These are phyloP conservation scores for Saccharomycopsis microspora DNA, from an alignment of 805 yeast species.

Conservation along the genomic window DNA sequence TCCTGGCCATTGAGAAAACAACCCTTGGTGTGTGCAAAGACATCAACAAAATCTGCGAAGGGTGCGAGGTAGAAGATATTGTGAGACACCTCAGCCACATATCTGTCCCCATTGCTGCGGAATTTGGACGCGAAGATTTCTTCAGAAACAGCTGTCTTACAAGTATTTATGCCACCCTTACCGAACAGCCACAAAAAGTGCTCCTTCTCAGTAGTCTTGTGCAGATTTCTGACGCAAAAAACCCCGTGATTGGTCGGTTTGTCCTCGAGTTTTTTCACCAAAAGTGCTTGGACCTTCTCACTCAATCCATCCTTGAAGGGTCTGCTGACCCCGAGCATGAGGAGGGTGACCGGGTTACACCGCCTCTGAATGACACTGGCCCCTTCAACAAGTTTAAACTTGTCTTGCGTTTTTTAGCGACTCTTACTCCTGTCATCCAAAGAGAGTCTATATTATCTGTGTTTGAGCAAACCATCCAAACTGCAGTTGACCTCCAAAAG, in stretches of 20 bases:
- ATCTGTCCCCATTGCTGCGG: constrained; percentile 10
- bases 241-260: constrained; percentile 54
- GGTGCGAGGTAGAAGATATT: constrained; percentile 4
- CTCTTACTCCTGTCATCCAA: constrained; percentile 48
- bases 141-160: constrained; percentile 24
- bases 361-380: constrained; percentile 34
- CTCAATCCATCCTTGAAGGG: constrained; percentile 18
- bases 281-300: constrained; percentile 46
- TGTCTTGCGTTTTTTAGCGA: constrained; percentile 55
- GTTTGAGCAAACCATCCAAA: constrained; percentile 35
- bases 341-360: constrained; percentile 19
- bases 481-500: constrained; percentile 46
- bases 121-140: constrained; percentile 5
- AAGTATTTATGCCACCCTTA: constrained; percentile 55
- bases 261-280: constrained; percentile 60
- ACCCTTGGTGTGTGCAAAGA: constrained; percentile 12
- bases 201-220: constrained; percentile 60
- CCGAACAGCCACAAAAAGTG: constrained; percentile 89
- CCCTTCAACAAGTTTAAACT: constrained; percentile 64
- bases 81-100: constrained; percentile 8
- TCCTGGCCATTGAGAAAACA: constrained; percentile 7
- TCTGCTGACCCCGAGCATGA: constrained; percentile 6
- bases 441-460: constrained; percentile 28
- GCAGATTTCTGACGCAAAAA: constrained; percentile 51
- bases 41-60: constrained; percentile 11